Evolutionary conservation across 768 basidiomycete genomes (phyloP).

Genomic region (Leccinum olivaceopallidum): DNA sequence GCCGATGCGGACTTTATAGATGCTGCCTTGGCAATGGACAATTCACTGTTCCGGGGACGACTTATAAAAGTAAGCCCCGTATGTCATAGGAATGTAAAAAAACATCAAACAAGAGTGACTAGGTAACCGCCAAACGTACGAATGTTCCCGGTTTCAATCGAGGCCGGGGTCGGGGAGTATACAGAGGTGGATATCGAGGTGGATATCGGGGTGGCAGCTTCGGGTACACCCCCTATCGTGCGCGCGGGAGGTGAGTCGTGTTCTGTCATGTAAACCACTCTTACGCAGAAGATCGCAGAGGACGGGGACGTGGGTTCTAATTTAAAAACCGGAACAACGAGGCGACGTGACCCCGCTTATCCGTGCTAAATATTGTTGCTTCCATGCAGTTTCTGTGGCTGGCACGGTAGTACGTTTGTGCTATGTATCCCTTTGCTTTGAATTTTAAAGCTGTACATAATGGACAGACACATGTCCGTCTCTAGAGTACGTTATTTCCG

Average conservation of each 20-base stretch:
- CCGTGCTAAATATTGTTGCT: slow-evolving; percentile 5
- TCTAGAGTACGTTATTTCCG: slow-evolving; percentile 6
- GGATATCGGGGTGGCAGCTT: slow-evolving; percentile 56
- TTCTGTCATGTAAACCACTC: slow-evolving; percentile 12
- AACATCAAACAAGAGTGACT: not conserved
- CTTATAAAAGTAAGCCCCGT: slow-evolving; percentile 73
- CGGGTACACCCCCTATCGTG: slow-evolving; percentile 55
- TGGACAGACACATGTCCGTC: slow-evolving; percentile 11
- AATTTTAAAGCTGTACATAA: slow-evolving; percentile 34
- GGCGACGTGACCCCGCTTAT: slow-evolving; percentile 17
- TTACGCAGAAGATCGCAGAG: slow-evolving; percentile 40
- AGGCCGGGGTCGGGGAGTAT: slow-evolving; percentile 75
- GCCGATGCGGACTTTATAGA: slow-evolving; percentile 90
- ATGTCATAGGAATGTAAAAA: slow-evolving; percentile 1
- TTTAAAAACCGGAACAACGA: slow-evolving; percentile 24
- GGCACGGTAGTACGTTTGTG: slow-evolving; percentile 17
- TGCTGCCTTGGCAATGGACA: slow-evolving; percentile 90
- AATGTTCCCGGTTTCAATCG: slow-evolving; percentile 92
- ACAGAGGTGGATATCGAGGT: slow-evolving; percentile 61
- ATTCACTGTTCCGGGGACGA: slow-evolving; percentile 92
- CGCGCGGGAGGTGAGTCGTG: slow-evolving; percentile 69
- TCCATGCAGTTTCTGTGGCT: slow-evolving; percentile 13
- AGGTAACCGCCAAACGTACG: slow-evolving; percentile 96
- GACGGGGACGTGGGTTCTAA: slow-evolving; percentile 71
- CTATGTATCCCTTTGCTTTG: slow-evolving; percentile 30